phyloP scores from a whole-genome alignment of 2,329 filamentous ascomycete species.

The Xylariaceae sp. region DNA sequence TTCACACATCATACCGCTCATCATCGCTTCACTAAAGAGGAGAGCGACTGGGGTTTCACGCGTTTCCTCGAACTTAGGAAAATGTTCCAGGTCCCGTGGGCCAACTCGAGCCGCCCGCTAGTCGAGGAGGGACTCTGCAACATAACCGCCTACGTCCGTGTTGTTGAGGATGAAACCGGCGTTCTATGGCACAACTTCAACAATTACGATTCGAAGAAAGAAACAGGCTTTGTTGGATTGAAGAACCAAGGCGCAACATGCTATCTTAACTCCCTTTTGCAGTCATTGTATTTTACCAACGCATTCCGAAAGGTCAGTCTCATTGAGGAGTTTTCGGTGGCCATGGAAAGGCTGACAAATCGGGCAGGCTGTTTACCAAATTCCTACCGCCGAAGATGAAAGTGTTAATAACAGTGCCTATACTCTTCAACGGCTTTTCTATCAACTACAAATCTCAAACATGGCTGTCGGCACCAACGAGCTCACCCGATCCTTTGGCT shows the following conservation, averaged over 20 bases:
- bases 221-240: slow-evolving; percentile 92
- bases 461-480: slow-evolving; percentile 84
- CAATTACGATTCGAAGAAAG: slow-evolving; percentile 98
- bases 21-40: slow-evolving; percentile 92
- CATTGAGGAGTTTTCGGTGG: not conserved
- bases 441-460: slow-evolving; percentile 83
- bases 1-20: slow-evolving; percentile 78
- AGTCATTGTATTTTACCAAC: slow-evolving; percentile 83
- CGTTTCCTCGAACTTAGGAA: slow-evolving; percentile 82
- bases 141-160: slow-evolving; percentile 74
- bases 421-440: slow-evolving; percentile 88
- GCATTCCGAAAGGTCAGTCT: slow-evolving; percentile 76
- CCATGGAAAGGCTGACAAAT: slow-evolving; percentile 11
- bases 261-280: slow-evolving; percentile 78
- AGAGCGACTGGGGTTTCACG: slow-evolving; percentile 99
- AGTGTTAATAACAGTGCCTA: slow-evolving; percentile 85
- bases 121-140: slow-evolving; percentile 72
- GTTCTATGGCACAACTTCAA: slow-evolving; percentile 87
- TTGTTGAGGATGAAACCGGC: slow-evolving; percentile 82
- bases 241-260: slow-evolving; percentile 95
- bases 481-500: slow-evolving; percentile 92
- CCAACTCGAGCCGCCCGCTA: slow-evolving; percentile 61
- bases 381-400: slow-evolving; percentile 82
- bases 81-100: slow-evolving; percentile 75
- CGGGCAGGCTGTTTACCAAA: slow-evolving; percentile 83